phyloP scores from a whole-genome alignment of 139 green algal genomes.

The Picochlorum sp. region DNA sequence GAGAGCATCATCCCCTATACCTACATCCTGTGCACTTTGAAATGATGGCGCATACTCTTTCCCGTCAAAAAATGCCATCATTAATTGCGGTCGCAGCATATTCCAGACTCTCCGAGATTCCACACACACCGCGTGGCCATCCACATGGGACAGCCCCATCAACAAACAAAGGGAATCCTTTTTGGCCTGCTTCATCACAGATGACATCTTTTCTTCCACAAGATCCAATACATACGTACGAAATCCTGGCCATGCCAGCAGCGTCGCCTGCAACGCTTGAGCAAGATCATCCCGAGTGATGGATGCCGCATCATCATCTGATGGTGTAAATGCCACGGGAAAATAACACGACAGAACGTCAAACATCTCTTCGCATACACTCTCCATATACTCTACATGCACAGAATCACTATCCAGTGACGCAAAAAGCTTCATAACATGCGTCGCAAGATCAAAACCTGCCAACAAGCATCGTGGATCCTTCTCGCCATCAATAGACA shows the following conservation, averaged over 20 bases:
- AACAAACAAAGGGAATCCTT: slow-evolving; percentile 21
- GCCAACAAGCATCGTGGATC: slow-evolving; percentile 80
- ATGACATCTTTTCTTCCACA: slow-evolving; percentile 50
- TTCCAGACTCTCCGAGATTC: not conserved
- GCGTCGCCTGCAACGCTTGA: slow-evolving; percentile 16
- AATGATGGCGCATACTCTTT: not conserved
- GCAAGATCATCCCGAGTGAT: slow-evolving; percentile 44
- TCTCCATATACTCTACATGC: slow-evolving; percentile 9
- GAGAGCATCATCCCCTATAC: not conserved
- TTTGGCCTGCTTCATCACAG: slow-evolving; percentile 34
- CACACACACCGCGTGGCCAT: not conserved
- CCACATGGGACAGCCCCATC: not conserved
- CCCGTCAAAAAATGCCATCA: not conserved
- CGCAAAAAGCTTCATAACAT: slow-evolving; percentile 16
- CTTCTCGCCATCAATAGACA: slow-evolving; percentile 76
- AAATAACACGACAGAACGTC: slow-evolving; percentile 87
- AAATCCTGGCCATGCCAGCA: slow-evolving; percentile 35
- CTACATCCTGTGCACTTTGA: not conserved
- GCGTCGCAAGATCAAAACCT: slow-evolving; percentile 41
- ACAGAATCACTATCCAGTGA: slow-evolving; percentile 5
- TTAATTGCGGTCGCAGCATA: not conserved
- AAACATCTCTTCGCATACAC: slow-evolving; percentile 59
- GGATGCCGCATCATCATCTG: slow-evolving; percentile 26
- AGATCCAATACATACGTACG: slow-evolving; percentile 34
- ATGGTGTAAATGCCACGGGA: slow-evolving; percentile 78